phyloP scores from a whole-genome alignment of 768 basidiomycete species.

The Hebeloma cylindrosporum region DNA sequence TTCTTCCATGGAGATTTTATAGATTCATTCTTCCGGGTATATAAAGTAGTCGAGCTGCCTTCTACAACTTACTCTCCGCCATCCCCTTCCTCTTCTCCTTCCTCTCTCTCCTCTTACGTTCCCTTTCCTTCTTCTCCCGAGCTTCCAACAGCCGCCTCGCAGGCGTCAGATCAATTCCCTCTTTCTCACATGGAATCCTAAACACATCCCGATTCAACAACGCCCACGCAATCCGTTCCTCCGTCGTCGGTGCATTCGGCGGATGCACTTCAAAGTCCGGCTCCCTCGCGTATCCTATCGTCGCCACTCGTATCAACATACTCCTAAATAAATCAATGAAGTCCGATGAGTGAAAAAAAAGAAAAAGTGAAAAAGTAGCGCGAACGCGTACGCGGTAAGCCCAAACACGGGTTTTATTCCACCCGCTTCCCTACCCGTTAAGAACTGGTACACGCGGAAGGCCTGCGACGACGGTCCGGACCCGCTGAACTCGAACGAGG shows the following conservation, averaged over 20 bases:
- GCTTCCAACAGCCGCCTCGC: conserved; percentile 27
- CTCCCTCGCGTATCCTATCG: conserved; percentile 41
- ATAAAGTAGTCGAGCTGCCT: too few relatives aligned
- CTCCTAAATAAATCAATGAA: conserved; percentile 27
- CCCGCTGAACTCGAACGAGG: conserved; percentile 53
- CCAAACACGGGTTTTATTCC: conserved; percentile 90
- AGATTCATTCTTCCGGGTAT: too few relatives aligned
- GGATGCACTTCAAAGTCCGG: conserved; percentile 46
- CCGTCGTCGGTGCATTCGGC: conserved; percentile 33
- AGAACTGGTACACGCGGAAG: conserved; percentile 71
- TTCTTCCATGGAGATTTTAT: too few relatives aligned
- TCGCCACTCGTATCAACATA: conserved; percentile 47
- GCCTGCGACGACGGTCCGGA: conserved; percentile 37
- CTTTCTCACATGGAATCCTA: conserved; percentile 37
- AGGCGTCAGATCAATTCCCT: conserved; percentile 37
- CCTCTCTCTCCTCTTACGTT: conserved; percentile 1
- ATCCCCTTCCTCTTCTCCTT: not conserved
- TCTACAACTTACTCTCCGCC: conserved; percentile 6
- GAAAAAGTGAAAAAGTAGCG: not conserved
- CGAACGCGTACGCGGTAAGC: conserved; percentile 70
- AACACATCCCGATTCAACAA: conserved; percentile 38
- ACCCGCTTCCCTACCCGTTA: conserved; percentile 82
- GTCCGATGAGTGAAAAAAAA: not conserved
- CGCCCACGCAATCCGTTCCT: conserved; percentile 45
- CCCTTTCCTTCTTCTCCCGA: conserved; percentile 15